phyloP scores from a whole-genome alignment of 73 alveolate species.

The Paramecium tetraurelia region DNA sequence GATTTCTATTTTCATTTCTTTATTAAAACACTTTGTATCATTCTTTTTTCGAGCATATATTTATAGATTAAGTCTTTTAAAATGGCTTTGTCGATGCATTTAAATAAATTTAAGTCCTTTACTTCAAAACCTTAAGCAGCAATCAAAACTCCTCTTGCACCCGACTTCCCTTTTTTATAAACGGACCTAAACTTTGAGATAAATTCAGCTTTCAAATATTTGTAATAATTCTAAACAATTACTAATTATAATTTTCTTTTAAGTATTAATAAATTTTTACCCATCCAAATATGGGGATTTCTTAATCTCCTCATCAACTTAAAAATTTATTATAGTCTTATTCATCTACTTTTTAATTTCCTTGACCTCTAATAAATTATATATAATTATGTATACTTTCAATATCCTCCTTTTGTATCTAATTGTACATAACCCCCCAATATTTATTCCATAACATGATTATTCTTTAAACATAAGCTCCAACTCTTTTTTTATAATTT shows the following conservation, averaged over 20 bases:
- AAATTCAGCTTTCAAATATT: neutral
- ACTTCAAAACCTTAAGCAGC: constrained; percentile 7
- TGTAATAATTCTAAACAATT: neutral
- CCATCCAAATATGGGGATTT: constrained; percentile 43
- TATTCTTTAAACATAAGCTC: constrained; percentile 45
- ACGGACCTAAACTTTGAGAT: neutral
- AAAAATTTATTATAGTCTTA: neutral
- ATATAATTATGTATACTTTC: neutral
- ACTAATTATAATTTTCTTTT: neutral
- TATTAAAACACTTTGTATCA: constrained; percentile 28
- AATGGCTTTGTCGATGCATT: neutral
- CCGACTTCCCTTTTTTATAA: neutral
- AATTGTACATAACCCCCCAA: constrained; percentile 18
- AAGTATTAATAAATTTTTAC: neutral
- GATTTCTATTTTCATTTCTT: neutral
- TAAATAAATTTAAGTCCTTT: neutral
- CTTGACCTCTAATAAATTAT: constrained; percentile 27
- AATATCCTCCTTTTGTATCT: constrained; percentile 26
- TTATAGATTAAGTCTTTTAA: constrained; percentile 14
- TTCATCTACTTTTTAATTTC: constrained; percentile 32
- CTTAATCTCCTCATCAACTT: constrained; percentile 29
- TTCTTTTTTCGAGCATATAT: constrained; percentile 30
- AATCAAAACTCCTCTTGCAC: neutral
- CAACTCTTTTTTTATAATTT: neutral
- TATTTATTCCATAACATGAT: constrained; percentile 24